Evolutionary conservation across 2,329 filamentous ascomycete species (phyloP).

Genomic region (Aspergillus neotritici): DNA sequence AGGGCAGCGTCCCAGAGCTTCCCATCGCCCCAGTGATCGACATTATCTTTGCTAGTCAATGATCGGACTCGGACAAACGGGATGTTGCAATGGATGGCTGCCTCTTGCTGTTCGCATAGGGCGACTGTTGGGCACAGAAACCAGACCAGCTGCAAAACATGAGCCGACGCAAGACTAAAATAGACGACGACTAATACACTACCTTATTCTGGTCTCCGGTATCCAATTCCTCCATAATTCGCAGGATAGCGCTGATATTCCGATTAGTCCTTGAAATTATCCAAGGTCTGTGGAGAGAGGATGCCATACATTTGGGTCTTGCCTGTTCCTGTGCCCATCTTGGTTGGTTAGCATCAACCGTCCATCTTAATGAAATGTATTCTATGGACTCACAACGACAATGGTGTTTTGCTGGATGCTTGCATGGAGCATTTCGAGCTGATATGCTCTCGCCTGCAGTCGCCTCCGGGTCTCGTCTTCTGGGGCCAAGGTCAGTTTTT

Average conservation of each 20-base stretch:
- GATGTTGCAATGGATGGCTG: not conserved
- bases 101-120: slow-evolving; percentile 2
- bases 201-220: slow-evolving; percentile 2
- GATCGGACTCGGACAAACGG: not conserved
- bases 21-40: slow-evolving; percentile 1
- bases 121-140: slow-evolving; percentile 5
- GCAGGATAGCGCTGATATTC: slow-evolving; percentile 1
- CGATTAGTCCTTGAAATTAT: not conserved
- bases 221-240: not conserved
- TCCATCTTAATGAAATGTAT: too few relatives aligned
- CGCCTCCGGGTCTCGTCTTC: too few relatives aligned
- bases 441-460: not conserved
- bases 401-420: not conserved
- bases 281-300: not conserved
- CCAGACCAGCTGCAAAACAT: slow-evolving; percentile 2
- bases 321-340: too few relatives aligned
- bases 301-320: slow-evolving; percentile 6
- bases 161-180: too few relatives aligned
- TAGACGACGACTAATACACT: too few relatives aligned
- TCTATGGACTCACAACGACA: not conserved
- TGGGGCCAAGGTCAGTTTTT: too few relatives aligned
- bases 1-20: slow-evolving; percentile 3
- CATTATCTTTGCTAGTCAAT: slow-evolving; percentile 5
- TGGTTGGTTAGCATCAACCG: too few relatives aligned
- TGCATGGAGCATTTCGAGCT: not conserved